Evolutionary conservation across 495 filamentous ascomycete genomes (phyloP).

Genomic region (Aspergillus avenaceus): DNA sequence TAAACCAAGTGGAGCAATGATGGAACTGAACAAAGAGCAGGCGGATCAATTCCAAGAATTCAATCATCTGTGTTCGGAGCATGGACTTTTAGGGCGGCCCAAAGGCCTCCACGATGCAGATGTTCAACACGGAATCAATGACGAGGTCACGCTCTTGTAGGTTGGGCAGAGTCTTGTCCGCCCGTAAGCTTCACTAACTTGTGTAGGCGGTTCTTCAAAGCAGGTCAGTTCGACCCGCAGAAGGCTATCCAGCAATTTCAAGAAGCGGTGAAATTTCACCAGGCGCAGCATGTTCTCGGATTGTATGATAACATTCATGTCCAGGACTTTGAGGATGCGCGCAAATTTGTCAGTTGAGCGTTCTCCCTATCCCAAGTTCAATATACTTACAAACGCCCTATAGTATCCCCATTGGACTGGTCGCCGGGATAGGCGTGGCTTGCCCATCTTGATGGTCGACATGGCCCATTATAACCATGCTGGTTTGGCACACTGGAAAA

Average conservation of each 20-base stretch:
- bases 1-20: neutral
- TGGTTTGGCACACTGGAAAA: slow-evolving; percentile 14
- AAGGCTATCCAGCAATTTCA: slow-evolving; percentile 21
- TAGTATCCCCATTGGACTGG: slow-evolving; percentile 38
- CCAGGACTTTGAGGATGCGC: slow-evolving; percentile 23
- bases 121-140: slow-evolving; percentile 22
- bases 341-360: slow-evolving; percentile 14
- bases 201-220: slow-evolving; percentile 28
- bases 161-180: neutral
- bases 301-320: slow-evolving; percentile 23
- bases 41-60: slow-evolving; percentile 15
- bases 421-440: slow-evolving; percentile 22
- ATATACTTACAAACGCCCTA: neutral
- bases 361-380: neutral
- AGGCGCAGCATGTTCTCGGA: slow-evolving; percentile 12
- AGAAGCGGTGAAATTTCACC: slow-evolving; percentile 16
- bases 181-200: no score
- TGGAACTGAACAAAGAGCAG: neutral
- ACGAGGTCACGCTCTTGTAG: slow-evolving; percentile 28
- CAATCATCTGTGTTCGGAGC: slow-evolving; percentile 13
- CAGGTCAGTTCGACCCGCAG: slow-evolving; percentile 17
- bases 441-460: slow-evolving; percentile 25
- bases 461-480: slow-evolving; percentile 13
- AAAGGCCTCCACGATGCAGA: slow-evolving; percentile 18
- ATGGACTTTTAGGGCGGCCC: slow-evolving; percentile 18